Evolutionary conservation across 2,329 filamentous ascomycete species (phyloP), one percentile per base, ranked within the genome.

Genomic region (Elsinoe batatas): DNA sequence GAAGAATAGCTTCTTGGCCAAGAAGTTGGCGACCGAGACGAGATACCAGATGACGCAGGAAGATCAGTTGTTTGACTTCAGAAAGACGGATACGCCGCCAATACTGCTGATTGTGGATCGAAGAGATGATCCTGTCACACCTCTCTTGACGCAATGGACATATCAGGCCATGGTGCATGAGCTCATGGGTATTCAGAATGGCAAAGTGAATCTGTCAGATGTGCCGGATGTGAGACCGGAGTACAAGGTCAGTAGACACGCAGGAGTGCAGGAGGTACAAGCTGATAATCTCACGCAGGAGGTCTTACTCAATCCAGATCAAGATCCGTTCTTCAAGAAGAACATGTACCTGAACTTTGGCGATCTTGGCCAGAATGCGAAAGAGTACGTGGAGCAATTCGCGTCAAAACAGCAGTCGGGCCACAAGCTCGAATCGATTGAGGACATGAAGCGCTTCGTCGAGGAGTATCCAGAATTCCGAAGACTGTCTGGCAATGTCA

Each of bases 151-250:
- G 2, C 93, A 98, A 68, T 98, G 93, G 93, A 98, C 93, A 22
- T 98, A 98, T 66, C 93, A 98, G 72, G 93, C 93, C n/a, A 98
- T 98, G 91, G 93, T 98, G 0, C 93, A 98, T 68, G 93, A 98
- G 66, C 74, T 97, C 1, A 77, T 98, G 11, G 93, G 93, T 4
- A 95, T 98, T 61, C 82, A 87, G 57, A 97, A 97, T 68, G 93
- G 93, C n/a, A 81, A 91, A 51, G 93, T 98, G 0, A 87, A 95
- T 66, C 76, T 98, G 33, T 86, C 85, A 59, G 81, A 88, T 56
- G 84, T 95, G 0, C 88, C 88, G 11, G 90, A 95, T 55, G 82
- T 94, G 56, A 79, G 88, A 13, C 86, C 88, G 1, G 91, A 96
- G 68, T 76, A 96, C 54, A 91, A 86, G 65, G 68, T 71, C 58